phyloP scores from a whole-genome alignment of 2,329 filamentous ascomycete genomes.

The Penicillium capsulatum region DNA sequence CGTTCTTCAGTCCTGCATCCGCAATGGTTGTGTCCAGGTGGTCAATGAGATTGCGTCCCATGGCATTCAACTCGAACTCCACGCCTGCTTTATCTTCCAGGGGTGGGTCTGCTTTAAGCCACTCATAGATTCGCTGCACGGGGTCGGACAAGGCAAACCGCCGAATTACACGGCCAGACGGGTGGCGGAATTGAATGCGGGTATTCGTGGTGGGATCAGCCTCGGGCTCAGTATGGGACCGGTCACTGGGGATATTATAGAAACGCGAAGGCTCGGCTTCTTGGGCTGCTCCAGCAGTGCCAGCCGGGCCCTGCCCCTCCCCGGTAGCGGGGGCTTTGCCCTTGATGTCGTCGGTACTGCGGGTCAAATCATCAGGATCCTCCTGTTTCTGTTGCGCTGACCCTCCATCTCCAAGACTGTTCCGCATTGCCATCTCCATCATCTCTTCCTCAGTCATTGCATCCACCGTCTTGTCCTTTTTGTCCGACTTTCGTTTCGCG shows the following conservation, averaged over 20 bases:
- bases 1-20: conserved; percentile 82
- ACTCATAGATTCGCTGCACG: conserved; percentile 86
- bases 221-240: conserved; percentile 73
- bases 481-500: conserved; percentile 68
- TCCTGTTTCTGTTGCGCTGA: conserved; percentile 52
- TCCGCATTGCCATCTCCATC: conserved; percentile 87
- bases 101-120: conserved; percentile 79
- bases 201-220: conserved; percentile 68
- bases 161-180: conserved; percentile 77
- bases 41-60: conserved; percentile 82
- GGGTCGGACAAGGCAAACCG: conserved; percentile 74
- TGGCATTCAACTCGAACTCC: conserved; percentile 81
- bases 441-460: conserved; percentile 97
- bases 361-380: conserved; percentile 86
- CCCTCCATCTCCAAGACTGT: conserved; percentile 65
- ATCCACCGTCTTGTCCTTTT: conserved; percentile 69
- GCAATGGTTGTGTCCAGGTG: conserved; percentile 68
- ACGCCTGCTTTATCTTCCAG: conserved; percentile 73
- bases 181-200: conserved; percentile 86
- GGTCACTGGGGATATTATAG: conserved; percentile 64
- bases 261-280: conserved; percentile 51
- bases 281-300: conserved; percentile 36
- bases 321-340: conserved; percentile 49
- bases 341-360: conserved; percentile 50
- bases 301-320: conserved; percentile 35